Base-by-base conservation (phyloP, 2,329 filamentous ascomycete species). In the Alternaria solani region DNA sequence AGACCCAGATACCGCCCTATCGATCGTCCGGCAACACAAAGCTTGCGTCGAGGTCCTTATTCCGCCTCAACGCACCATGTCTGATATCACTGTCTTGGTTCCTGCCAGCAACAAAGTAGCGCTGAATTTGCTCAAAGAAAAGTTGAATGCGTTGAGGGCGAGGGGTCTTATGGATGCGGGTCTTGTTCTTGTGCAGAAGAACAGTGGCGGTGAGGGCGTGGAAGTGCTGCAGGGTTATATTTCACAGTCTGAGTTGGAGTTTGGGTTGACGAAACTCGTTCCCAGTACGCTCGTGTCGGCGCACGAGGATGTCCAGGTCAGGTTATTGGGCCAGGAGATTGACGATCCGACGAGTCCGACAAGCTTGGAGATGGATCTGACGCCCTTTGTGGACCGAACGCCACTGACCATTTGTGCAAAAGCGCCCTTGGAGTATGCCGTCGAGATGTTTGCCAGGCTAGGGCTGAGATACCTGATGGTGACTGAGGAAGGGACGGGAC, bases 381-480 rank as follows among this genome's bases (percentile, higher is more conserved):
- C 78, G 0, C 78, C 76, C 1, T 85, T 87, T 63, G 80, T 88
- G 1, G 86, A 88, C 68, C 77, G 81, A 1, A 87, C 84, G 16
- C 85, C 85, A 1, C 62, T 88, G 57, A 82, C 75, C 1, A 72
- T 88, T 6, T 83, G 79, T 55, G 80, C 79, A 1, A 80, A 81
- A 44, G 84, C 86, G 43, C 86, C 86, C 9, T 79, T 88, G 66
- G 86, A 88, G 70, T 86, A 86, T 71, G 84, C 81, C 1, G 83
- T 87, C 1, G 86, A 88, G 72, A 84, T 88, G 81, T 87, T 88
- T 76, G 82, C 81, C 3, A 87, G 86, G 68, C 67, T 88, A 42
- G 86, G 86, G 0, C 63, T 87, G 64, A 75, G 85, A 59, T 81
- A 87, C 75, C 61, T 88, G 43, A 82, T 85, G 81, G 84, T 88